Base-by-base conservation (phyloP, 768 basidiomycete genomes). In the Agaricus bisporus region DNA sequence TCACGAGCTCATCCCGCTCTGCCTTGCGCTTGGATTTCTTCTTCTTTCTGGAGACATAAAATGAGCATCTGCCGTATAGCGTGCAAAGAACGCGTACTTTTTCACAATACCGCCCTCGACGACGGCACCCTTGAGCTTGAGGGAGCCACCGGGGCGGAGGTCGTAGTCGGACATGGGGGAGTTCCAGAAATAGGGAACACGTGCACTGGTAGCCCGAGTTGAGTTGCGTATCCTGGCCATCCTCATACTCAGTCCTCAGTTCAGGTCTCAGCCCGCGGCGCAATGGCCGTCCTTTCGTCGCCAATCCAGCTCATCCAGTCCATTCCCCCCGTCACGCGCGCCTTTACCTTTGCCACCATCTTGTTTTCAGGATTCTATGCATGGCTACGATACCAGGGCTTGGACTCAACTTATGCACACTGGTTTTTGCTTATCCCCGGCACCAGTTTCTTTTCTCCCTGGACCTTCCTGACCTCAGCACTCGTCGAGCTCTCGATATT, bases 401-500 rank as follows among this genome's bases (percentile, higher is more conserved):
- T 66, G 49, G 65, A 48, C 60, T 62, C 62, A 55, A 68, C 66
- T 56, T 71, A 63, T 51, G 74, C 63, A 26, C 82, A 86, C 28
- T 95, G 88, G 70, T 74, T 95, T 62, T 83, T 86, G 5, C 73
- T 95, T 55, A 75, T 90, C 10, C 94, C 94, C 4, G 94, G 92
- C 12, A 77, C 80, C 39, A 86, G 85, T 61, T 61, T 92, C 28
- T 91, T 86, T 67, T 84, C 85, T 57, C 95, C 95, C 43, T 99
- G 97, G 97, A 92, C 92, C 2, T 78, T 98, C 59, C 70, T 93
- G n/a, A 94, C 88, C 4, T 87, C 91, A 2, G 86, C 83, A 17
- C 80, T 94, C 56, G 88, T 97, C 15, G 97, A 99, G 71, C 81
- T 83, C 44, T 85, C 78, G 56, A 61, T 94, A 51, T 70, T 89